phyloP scores from a whole-genome alignment of 1,139 yeast species.

The Candida glucosophila region DNA sequence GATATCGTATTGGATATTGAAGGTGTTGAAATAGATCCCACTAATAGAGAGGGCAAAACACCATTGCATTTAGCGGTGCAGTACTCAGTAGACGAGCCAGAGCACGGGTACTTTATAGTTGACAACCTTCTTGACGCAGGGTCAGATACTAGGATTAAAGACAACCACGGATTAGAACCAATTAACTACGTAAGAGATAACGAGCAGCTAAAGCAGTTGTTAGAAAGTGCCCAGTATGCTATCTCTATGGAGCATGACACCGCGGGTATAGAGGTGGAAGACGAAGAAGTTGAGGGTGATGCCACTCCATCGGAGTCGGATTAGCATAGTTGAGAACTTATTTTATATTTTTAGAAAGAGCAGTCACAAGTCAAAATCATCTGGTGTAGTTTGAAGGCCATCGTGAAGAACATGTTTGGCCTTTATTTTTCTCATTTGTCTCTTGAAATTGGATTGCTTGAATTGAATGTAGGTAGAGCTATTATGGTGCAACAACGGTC shows the following conservation, averaged over 20 bases:
- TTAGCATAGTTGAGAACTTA: no score
- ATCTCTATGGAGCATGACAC: slow-evolving; percentile 29
- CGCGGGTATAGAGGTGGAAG: slow-evolving; percentile 18
- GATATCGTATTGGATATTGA: slow-evolving; percentile 78
- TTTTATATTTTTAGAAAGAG: neutral
- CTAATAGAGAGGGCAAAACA: slow-evolving; percentile 71
- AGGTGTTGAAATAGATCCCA: slow-evolving; percentile 85
- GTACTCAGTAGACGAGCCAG: slow-evolving; percentile 71
- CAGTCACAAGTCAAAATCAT: slow-evolving; percentile 19
- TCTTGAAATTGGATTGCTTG: slow-evolving; percentile 13
- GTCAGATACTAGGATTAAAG: slow-evolving; percentile 56
- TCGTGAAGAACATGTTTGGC: slow-evolving; percentile 16
- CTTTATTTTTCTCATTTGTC: slow-evolving; percentile 16
- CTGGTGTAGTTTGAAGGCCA: slow-evolving; percentile 25
- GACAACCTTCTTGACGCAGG: slow-evolving; percentile 90
- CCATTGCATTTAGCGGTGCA: slow-evolving; percentile 84
- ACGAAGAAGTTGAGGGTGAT: slow-evolving; percentile 28
- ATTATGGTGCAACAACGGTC: slow-evolving; percentile 5
- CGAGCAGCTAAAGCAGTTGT: slow-evolving; percentile 44
- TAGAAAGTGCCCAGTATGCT: slow-evolving; percentile 82
- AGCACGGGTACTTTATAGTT: slow-evolving; percentile 70
- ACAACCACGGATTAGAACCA: slow-evolving; percentile 51
- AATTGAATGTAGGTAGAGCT: slow-evolving; percentile 15
- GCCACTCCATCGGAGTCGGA: no score
- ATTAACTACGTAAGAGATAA: slow-evolving; percentile 57